Percentiles rank a stretch among this genome's conserved stretches.
Evolutionary conservation across 345 rosid genomes (phyloP).

Genomic region (Citrus mangshanensis): DNA sequence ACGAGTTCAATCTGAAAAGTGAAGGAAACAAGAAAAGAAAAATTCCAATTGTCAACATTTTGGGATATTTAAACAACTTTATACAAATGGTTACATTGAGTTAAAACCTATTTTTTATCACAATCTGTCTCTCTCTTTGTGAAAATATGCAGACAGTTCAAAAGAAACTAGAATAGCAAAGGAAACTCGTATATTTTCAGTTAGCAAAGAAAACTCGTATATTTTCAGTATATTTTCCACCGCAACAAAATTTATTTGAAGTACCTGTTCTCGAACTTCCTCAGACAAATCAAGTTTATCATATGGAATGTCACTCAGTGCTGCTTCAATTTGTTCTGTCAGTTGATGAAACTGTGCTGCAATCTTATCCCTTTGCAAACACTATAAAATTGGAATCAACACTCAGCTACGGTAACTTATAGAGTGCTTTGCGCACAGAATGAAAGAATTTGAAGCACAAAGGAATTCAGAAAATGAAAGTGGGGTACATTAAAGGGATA

Average conservation of each 20-base stretch:
- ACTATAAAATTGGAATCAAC: not conserved
- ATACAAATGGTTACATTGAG: not conserved
- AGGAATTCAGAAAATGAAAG: not conserved
- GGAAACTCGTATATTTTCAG: not conserved
- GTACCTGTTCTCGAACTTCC: constrained; percentile 92
- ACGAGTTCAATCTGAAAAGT: constrained; percentile 69
- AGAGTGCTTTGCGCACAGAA: not conserved
- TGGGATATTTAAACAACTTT: not conserved
- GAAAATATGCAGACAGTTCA: not conserved
- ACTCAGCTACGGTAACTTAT: not conserved
- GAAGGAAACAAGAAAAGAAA: not conserved
- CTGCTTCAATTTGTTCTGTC: constrained; percentile 70
- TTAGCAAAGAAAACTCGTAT: not conserved
- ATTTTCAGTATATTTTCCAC: not conserved
- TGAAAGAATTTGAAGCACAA: not conserved
- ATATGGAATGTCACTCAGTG: constrained; percentile 62
- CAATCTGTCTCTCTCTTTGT: not conserved
- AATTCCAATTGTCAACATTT: not conserved
- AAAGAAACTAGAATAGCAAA: not conserved
- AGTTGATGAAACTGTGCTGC: constrained; percentile 44
- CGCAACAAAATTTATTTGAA: not conserved
- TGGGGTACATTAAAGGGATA: not conserved
- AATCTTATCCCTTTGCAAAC: constrained; percentile 34
- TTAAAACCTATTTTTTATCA: not conserved
- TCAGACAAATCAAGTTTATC: constrained; percentile 59